Conservation (phyloP, 2,329 filamentous ascomycete species). For the Ascochyta fabae region DNA sequence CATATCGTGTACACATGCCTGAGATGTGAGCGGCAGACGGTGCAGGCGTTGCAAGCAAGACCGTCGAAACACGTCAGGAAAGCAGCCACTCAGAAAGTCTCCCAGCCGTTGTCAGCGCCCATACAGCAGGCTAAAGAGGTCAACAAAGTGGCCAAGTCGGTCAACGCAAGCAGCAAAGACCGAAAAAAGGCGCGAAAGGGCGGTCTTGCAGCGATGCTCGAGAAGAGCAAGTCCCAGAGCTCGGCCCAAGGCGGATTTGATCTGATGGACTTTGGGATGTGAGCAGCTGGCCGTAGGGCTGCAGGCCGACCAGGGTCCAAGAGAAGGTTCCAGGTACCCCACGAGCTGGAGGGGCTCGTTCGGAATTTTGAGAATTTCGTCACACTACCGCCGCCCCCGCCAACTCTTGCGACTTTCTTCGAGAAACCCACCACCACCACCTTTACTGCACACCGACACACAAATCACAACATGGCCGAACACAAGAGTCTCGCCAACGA, state of each 20-base stretch:
- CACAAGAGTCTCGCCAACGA: slow-evolving; percentile 52
- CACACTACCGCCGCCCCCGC: slow-evolving; percentile 22
- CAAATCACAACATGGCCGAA: slow-evolving; percentile 39
- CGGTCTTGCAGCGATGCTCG: slow-evolving; percentile 61
- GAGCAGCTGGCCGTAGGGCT: slow-evolving; percentile 40
- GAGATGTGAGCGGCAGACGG: slow-evolving; percentile 42
- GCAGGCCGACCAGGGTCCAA: slow-evolving; percentile 27
- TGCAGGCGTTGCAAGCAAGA: slow-evolving; percentile 28
- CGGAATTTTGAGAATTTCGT: slow-evolving; percentile 41
- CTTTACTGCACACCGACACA: neutral
- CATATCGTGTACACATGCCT: slow-evolving; percentile 36
- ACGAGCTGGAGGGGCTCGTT: slow-evolving; percentile 1
- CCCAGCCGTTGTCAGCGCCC: neutral
- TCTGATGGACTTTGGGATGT: slow-evolving; percentile 62
- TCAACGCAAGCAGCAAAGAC: slow-evolving; percentile 60
- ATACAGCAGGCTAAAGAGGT: slow-evolving; percentile 18
- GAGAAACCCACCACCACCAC: slow-evolving; percentile 2
- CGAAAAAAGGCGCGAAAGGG: slow-evolving; percentile 62
- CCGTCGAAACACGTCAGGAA: slow-evolving; percentile 29
- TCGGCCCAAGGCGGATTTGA: slow-evolving; percentile 51
- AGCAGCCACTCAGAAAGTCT: slow-evolving; percentile 2
- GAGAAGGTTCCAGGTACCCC: slow-evolving; percentile 19
- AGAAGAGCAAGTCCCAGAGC: slow-evolving; percentile 51
- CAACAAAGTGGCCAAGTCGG: slow-evolving; percentile 39
- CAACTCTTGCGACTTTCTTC: slow-evolving; percentile 10